phyloP scores from a whole-genome alignment of 1,284 basidiomycete genomes.

The Trichosporon faecale region DNA sequence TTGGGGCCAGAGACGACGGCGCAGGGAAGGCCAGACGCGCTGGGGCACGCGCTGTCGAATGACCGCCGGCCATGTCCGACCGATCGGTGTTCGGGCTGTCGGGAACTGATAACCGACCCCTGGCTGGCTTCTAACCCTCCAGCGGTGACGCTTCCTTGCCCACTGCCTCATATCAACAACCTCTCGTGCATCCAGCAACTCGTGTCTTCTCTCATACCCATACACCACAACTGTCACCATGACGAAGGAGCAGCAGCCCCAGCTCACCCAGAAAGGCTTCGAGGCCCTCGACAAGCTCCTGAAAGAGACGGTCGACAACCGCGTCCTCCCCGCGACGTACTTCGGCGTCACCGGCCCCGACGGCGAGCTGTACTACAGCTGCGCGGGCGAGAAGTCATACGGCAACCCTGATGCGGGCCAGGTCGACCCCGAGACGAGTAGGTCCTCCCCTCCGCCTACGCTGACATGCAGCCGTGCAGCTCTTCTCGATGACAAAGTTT shows the following conservation, averaged over 20 bases:
- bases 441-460: background rate
- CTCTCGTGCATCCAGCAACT: background rate
- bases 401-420: constrained; percentile 25
- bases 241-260: background rate
- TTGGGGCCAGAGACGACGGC: background rate
- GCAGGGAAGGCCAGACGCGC: background rate
- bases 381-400: constrained; percentile 31
- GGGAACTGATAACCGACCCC: background rate
- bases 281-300: constrained; percentile 27
- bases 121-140: background rate
- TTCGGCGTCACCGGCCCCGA: constrained; percentile 34
- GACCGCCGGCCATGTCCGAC: background rate
- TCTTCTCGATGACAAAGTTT: constrained; percentile 44
- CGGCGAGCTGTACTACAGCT: constrained; percentile 33
- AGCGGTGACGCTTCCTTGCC: background rate
- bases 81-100: background rate
- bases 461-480: constrained; percentile 30
- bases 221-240: background rate
- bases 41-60: background rate
- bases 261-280: constrained; percentile 14
- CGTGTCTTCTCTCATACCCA: background rate
- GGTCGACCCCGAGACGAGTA: constrained; percentile 5
- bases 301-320: constrained; percentile 23
- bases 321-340: constrained; percentile 33
- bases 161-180: background rate